These are phyloP conservation scores for Agarophyton chilense DNA, from an alignment of 23 red algal genomes.

Conservation along the genomic window DNA sequence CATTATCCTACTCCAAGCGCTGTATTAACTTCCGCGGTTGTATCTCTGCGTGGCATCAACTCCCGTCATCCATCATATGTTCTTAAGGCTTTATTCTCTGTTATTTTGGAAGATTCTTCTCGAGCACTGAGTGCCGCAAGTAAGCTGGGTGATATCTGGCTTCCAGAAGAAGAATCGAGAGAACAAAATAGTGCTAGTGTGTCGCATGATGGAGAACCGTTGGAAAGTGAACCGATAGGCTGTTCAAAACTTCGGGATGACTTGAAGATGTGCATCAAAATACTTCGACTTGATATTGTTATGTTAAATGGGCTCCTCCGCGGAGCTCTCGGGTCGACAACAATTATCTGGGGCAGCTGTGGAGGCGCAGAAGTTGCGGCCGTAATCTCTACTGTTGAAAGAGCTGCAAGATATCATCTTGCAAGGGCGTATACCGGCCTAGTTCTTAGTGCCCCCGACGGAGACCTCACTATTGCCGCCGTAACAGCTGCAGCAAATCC, in stretches of 20 bases:
- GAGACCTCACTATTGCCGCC: constrained; percentile 35
- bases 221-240: neutral
- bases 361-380: constrained; percentile 46
- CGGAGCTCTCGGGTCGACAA: constrained; percentile 21
- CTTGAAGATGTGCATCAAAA: constrained; percentile 11
- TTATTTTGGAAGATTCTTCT: constrained; percentile 36
- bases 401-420: constrained; percentile 69
- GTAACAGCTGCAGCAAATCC: constrained; percentile 58
- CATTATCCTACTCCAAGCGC: constrained; percentile 48
- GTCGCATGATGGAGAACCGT: neutral
- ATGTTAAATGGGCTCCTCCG: constrained; percentile 41
- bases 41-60: constrained; percentile 24
- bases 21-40: constrained; percentile 9
- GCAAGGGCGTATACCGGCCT: constrained; percentile 71
- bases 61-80: constrained; percentile 40
- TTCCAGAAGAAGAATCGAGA: constrained; percentile 37
- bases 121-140: constrained; percentile 14
- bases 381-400: constrained; percentile 64
- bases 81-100: constrained; percentile 40
- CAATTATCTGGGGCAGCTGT: constrained; percentile 45
- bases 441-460: constrained; percentile 51
- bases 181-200: neutral
- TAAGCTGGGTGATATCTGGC: constrained; percentile 39
- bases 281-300: constrained; percentile 55
- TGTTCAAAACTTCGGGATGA: constrained; percentile 11